These are phyloP conservation scores for Eucalyptus regnans DNA, from an alignment of 345 rosid genomes.

Conservation along the genomic window DNA sequence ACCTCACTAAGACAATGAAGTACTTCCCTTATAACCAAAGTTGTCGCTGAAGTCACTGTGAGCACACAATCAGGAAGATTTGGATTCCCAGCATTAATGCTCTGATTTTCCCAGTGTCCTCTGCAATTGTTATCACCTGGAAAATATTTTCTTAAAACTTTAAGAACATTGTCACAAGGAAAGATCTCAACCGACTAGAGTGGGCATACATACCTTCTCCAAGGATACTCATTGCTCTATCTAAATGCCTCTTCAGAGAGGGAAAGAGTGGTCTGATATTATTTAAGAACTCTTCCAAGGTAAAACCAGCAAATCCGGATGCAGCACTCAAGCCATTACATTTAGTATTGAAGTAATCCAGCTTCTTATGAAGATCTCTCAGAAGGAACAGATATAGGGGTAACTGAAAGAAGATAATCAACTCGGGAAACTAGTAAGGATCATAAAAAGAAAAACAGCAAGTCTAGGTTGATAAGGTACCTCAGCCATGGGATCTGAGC, in stretches of 20 bases:
- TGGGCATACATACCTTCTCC: slow-evolving; percentile 33
- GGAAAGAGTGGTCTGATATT: slow-evolving; percentile 40
- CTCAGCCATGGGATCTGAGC: slow-evolving; percentile 64
- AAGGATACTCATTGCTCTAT: slow-evolving; percentile 35
- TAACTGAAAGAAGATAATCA: slow-evolving; percentile 36
- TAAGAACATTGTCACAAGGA: not conserved
- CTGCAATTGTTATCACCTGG: slow-evolving; percentile 55
- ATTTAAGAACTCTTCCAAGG: slow-evolving; percentile 28
- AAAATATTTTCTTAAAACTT: not conserved
- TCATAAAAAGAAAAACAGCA: not conserved
- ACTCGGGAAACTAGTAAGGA: not conserved
- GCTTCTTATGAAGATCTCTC: slow-evolving; percentile 54
- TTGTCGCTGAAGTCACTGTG: slow-evolving; percentile 36
- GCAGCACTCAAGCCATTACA: slow-evolving; percentile 22
- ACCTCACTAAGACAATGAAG: slow-evolving; percentile 65
- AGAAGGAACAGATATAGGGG: slow-evolving; percentile 58
- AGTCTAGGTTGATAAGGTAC: slow-evolving; percentile 13
- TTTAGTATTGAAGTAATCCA: slow-evolving; percentile 41
- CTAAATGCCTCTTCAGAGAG: slow-evolving; percentile 39
- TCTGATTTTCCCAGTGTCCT: slow-evolving; percentile 53
- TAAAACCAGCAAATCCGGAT: slow-evolving; percentile 22
- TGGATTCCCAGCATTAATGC: slow-evolving; percentile 47
- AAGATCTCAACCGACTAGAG: not conserved
- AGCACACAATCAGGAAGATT: slow-evolving; percentile 20
- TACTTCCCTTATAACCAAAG: slow-evolving; percentile 48